Percentiles rank a stretch among this genome's conserved stretches.
These are phyloP conservation scores for Beauveria sp. DNA, from an alignment of 2,329 filamentous ascomycete species.

Conservation along the genomic window DNA sequence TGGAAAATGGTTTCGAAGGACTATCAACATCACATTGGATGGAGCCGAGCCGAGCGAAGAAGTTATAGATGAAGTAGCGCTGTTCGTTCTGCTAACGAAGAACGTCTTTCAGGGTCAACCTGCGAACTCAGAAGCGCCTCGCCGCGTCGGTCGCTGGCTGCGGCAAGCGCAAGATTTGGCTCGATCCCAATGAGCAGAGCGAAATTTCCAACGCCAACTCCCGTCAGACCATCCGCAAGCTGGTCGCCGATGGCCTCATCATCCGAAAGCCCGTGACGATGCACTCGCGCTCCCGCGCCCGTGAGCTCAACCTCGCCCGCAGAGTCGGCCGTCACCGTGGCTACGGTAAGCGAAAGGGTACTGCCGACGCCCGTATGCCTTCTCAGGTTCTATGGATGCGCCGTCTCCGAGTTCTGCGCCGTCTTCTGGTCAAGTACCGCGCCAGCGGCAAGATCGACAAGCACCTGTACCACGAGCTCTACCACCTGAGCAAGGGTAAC, in stretches of 20 bases:
- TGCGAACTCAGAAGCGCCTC: constrained; percentile 99
- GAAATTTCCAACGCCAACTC: constrained; percentile 99
- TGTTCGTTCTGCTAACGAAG: constrained; percentile 23
- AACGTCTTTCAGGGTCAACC: constrained; percentile 74
- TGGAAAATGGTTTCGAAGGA: not conserved
- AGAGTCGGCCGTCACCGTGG: constrained; percentile 95
- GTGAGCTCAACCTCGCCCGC: constrained; percentile 89
- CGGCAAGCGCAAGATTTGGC: constrained; percentile 99
- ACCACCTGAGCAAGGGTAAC: constrained; percentile 99
- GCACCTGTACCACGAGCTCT: constrained; percentile 99
- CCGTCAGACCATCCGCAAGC: constrained; percentile 98
- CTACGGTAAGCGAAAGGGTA: constrained; percentile 99
- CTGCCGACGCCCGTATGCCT: constrained; percentile 98
- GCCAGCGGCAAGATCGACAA: constrained; percentile 99
- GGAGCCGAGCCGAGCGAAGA: constrained; percentile 6
- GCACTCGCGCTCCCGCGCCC: constrained; percentile 96
- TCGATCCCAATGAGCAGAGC: constrained; percentile 98
- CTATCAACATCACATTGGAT: constrained; percentile 4
- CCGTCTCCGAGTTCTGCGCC: constrained; percentile 97
- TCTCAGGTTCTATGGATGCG: constrained; percentile 99
- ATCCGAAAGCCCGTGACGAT: constrained; percentile 99
- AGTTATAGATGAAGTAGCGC: not conserved
- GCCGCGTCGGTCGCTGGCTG: constrained; percentile 97
- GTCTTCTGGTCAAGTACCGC: constrained; percentile 99
- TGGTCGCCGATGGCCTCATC: constrained; percentile 99